Evolutionary conservation across 2,329 filamentous ascomycete species (phyloP), one percentile per base, ranked within the genome.

Genomic region (Rugonectria rugulosa): DNA sequence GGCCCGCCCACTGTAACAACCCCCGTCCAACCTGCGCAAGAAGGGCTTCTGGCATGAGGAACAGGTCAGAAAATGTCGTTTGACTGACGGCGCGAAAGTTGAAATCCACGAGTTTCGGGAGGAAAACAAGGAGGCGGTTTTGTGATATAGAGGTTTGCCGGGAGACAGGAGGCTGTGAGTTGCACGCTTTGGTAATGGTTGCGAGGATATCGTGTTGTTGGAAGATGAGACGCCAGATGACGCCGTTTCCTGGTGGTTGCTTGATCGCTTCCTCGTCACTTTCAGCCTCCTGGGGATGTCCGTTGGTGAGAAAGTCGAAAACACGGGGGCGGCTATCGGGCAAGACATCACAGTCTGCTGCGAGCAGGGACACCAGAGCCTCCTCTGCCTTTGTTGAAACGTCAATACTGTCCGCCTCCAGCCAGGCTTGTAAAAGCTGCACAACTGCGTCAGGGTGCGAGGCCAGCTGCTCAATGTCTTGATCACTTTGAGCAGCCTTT

Each of bases 221-320:
- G 40, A 87, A 78, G 5, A 87, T 67, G 4, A 82, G 72, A 10
- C 75, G 70, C 85, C 84, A 88, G 41, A 88, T 69, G 1, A 76
- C 70, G 2, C 78, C 82, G 50, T 83, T 78, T 0, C 84, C 84
- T 77, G 76, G 1, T 73, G 55, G 14, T n/a, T n/a, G n/a, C n/a
- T n/a, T n/a, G n/a, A n/a, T n/a, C 70, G 75, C 14, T 75, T 73
- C 11, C 73, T 67, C 3, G 72, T 64, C 24, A 80, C 64, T n/a
- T n/a, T n/a, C n/a, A n/a, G n/a, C n/a, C 31, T 77, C 72, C 23
- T 70, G 68, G 21, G 72, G 32, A 9, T 50, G 48, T 20, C 52
- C 48, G 6, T 42, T 48, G 23, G 52, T 40, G 29, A 42, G 52
- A n/a, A 54, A 63, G 32, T 64, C 67, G 21, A 63, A 60, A 19